Conservation (phyloP, 2,329 filamentous ascomycete genomes). For the Aspergillus fijiensis region DNA sequence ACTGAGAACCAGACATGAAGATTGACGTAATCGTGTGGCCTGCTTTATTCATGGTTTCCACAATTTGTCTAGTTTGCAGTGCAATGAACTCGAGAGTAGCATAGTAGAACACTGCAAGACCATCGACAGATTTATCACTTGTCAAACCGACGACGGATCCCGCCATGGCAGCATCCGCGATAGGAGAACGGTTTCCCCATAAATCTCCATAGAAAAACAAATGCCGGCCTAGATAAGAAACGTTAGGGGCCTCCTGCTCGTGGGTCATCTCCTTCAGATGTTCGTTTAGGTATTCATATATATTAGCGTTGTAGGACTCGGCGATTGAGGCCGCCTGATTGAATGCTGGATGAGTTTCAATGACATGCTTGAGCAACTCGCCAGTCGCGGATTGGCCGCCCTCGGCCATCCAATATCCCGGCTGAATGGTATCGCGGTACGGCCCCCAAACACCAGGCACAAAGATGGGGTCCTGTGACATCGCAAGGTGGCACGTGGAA, state of each 20-base stretch:
- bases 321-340: conserved; percentile 75
- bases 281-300: conserved; percentile 92
- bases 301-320: conserved; percentile 78
- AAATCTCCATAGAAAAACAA: conserved; percentile 99
- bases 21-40: conserved; percentile 88
- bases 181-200: conserved; percentile 92
- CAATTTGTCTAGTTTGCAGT: conserved; percentile 91
- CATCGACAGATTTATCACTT: conserved; percentile 81
- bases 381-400: conserved; percentile 96
- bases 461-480: conserved; percentile 91
- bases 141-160: conserved; percentile 84
- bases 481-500: conserved; percentile 94
- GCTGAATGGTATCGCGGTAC: conserved; percentile 89
- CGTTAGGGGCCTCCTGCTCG: conserved; percentile 67
- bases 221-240: conserved; percentile 85
- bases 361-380: conserved; percentile 87
- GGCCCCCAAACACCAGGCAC: conserved; percentile 96
- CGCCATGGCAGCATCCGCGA: conserved; percentile 91
- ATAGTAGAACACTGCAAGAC: conserved; percentile 89
- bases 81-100: conserved; percentile 98
- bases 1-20: conserved; percentile 98
- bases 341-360: conserved; percentile 92
- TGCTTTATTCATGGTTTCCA: conserved; percentile 87
- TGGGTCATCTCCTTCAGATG: conserved; percentile 76
- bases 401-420: conserved; percentile 94